Evolutionary conservation across 306 rosid species (phyloP).

Genomic region (Prunus padus): DNA sequence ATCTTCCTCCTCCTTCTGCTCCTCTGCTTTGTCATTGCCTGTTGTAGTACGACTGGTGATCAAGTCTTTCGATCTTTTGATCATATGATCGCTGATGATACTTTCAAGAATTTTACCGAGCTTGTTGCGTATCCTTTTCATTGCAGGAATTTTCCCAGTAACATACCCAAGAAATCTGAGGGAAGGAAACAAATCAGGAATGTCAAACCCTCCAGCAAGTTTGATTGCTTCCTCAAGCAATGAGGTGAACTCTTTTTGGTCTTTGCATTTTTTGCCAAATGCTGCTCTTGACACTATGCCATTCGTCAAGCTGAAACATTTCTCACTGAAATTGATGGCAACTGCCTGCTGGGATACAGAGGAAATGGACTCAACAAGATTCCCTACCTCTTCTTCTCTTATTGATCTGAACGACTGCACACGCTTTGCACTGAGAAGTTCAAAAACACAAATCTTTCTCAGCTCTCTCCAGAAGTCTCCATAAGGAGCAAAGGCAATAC

Average conservation of each 20-base stretch:
- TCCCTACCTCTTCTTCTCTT: slow-evolving; percentile 19
- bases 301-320: background rate
- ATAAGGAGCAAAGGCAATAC: slow-evolving; percentile 16
- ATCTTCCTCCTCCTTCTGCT: background rate
- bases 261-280: slow-evolving; percentile 26
- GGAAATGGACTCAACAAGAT: slow-evolving; percentile 3
- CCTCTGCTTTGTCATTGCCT: background rate
- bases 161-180: background rate
- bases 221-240: background rate
- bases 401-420: slow-evolving; percentile 18
- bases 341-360: background rate
- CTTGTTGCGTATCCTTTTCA: background rate
- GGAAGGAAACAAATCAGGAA: slow-evolving; percentile 13
- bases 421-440: background rate
- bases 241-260: slow-evolving; percentile 18
- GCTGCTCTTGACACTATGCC: background rate
- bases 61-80: background rate
- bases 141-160: background rate
- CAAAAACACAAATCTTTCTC: slow-evolving; percentile 9
- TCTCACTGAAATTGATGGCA: slow-evolving; percentile 3
- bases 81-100: slow-evolving; percentile 3
- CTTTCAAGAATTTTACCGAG: background rate
- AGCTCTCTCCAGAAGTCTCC: slow-evolving; percentile 25
- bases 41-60: background rate
- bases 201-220: background rate